phyloP scores from a whole-genome alignment of 345 rosid species.

The Ceriops tagal region DNA sequence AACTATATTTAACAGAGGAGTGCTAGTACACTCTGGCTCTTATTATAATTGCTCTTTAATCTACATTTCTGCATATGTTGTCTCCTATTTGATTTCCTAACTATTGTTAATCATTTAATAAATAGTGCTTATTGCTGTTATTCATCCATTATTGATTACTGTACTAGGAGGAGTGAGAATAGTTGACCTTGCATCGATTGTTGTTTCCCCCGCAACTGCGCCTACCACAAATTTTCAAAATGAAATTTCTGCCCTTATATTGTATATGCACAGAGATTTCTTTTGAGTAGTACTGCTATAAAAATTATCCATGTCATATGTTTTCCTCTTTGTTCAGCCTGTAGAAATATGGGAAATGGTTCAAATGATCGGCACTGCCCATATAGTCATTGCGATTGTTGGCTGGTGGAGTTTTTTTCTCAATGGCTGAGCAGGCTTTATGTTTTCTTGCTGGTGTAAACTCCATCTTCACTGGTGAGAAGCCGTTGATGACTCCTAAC shows the following conservation, averaged over 20 bases:
- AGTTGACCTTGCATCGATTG: no score
- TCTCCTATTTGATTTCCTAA: no score
- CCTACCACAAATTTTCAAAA: no score
- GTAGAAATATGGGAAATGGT: constrained; percentile 99
- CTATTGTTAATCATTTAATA: no score
- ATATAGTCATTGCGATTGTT: constrained; percentile 86
- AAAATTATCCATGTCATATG: constrained; percentile 2
- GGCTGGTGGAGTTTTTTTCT: constrained; percentile 92
- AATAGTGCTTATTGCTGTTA: neutral
- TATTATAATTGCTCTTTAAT: neutral
- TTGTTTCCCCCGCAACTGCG: no score
- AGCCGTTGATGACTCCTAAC: constrained; percentile 91
- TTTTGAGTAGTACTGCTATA: neutral
- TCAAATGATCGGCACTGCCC: constrained; percentile 86
- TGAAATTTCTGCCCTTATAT: neutral
- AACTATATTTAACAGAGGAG: neutral
- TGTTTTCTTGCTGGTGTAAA: constrained; percentile 98
- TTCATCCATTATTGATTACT: neutral
- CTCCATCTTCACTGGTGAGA: constrained; percentile 93
- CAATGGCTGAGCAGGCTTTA: constrained; percentile 85
- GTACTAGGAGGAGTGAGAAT: neutral
- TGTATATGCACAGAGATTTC: neutral
- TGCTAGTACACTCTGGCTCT: neutral
- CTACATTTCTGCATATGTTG: no score
- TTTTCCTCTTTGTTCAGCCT: constrained; percentile 45